Conservation (phyloP, 148 eudicot genomes). For the Amaranthus palmeri region DNA sequence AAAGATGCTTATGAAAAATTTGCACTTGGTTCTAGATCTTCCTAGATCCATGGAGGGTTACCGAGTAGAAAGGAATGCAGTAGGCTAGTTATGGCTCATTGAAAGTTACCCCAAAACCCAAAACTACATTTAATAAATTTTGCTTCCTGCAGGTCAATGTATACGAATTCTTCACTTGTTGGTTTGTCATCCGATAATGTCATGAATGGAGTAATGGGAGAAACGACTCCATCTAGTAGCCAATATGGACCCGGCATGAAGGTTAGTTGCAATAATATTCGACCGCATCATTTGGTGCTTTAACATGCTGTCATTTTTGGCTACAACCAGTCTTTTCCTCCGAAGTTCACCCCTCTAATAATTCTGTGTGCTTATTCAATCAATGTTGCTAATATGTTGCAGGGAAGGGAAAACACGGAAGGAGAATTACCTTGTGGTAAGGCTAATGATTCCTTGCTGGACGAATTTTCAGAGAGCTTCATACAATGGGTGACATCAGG, state of each 20-base stretch:
- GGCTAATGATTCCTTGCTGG: conserved; percentile 33
- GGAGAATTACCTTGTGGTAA: conserved; percentile 39
- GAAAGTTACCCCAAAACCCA: background rate
- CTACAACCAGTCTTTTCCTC: no score
- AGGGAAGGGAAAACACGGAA: conserved; percentile 52
- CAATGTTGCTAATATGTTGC: conserved; percentile 1
- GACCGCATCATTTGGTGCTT: no score
- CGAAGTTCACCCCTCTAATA: no score
- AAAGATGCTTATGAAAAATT: no score
- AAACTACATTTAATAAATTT: background rate
- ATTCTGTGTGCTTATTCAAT: conserved; percentile 1
- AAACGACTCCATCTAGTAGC: conserved; percentile 52
- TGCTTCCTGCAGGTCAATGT: conserved; percentile 34
- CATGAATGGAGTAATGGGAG: conserved; percentile 39
- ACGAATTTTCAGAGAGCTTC: conserved; percentile 72
- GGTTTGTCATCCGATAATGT: conserved; percentile 45
- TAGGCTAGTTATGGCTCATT: background rate
- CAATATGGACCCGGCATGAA: conserved; percentile 48
- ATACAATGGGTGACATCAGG: conserved; percentile 76
- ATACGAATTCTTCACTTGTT: conserved; percentile 31
- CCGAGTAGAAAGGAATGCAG: background rate
- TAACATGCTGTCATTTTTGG: no score
- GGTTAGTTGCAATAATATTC: conserved; percentile 25
- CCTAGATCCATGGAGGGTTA: no score
- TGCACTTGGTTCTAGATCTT: no score